A percentile compares a stretch with the other conserved stretches of the same genome.
phyloP scores from a whole-genome alignment of 2,329 filamentous ascomycete genomes.

The Biscogniauxia mediterranea region DNA sequence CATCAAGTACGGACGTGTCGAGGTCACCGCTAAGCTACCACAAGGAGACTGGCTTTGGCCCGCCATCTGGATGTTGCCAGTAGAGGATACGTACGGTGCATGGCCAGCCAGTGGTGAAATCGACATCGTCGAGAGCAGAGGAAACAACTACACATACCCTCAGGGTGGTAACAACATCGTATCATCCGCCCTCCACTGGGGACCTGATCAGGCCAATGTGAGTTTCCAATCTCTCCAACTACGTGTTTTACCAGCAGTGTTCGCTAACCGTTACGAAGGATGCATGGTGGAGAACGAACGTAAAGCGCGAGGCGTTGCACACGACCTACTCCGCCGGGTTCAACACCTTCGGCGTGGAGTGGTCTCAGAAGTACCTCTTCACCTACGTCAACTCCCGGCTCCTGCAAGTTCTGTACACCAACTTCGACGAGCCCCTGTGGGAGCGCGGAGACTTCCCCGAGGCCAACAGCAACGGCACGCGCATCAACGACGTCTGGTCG shows the following conservation, averaged over 20 bases:
- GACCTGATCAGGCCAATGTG: slow-evolving; percentile 62
- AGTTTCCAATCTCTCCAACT: slow-evolving; percentile 1
- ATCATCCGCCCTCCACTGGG: slow-evolving; percentile 80
- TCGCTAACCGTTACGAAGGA: slow-evolving; percentile 40
- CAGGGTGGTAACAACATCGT: slow-evolving; percentile 81
- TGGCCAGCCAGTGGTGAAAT: slow-evolving; percentile 85
- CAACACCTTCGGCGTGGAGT: slow-evolving; percentile 81
- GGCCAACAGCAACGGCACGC: slow-evolving; percentile 63
- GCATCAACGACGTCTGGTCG: slow-evolving; percentile 62
- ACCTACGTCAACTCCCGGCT: slow-evolving; percentile 81
- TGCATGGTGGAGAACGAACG: slow-evolving; percentile 80
- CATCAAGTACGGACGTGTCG: slow-evolving; percentile 79
- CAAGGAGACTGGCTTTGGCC: slow-evolving; percentile 86
- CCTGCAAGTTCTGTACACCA: slow-evolving; percentile 76
- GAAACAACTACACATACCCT: slow-evolving; percentile 75
- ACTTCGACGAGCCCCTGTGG: slow-evolving; percentile 69
- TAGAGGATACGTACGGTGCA: slow-evolving; percentile 66
- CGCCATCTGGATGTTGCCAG: slow-evolving; percentile 87
- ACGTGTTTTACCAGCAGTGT: background rate
- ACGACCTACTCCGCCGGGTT: slow-evolving; percentile 67
- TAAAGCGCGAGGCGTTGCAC: slow-evolving; percentile 72
- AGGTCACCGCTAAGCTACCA: slow-evolving; percentile 75
- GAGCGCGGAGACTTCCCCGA: slow-evolving; percentile 65
- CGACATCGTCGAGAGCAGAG: slow-evolving; percentile 76
- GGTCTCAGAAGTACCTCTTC: slow-evolving; percentile 86